Evolutionary conservation across 2,329 filamentous ascomycete species (phyloP), one percentile per base, ranked within the genome.

Genomic region (Beauveria sp.): DNA sequence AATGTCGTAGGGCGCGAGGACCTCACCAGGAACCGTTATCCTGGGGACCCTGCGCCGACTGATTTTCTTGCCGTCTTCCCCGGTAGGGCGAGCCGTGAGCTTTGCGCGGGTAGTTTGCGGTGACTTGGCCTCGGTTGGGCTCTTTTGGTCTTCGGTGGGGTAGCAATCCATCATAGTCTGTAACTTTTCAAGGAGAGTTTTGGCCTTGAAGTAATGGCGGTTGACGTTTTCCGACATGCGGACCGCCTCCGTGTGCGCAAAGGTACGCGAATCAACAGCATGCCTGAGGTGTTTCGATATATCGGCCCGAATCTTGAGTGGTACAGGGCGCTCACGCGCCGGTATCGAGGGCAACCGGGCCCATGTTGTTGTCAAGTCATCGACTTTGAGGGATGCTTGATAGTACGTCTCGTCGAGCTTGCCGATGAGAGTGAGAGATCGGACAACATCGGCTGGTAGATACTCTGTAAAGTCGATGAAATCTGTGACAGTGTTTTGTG

Each of bases 401-500:
- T 74, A 70, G 66, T 88, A 86, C 18, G 73, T 77, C 65, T 81
- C 71, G 70, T 88, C 86, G 58, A 89, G 84, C 65, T 87, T 81
- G 58, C 83, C 81, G 63, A 89, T 86, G 43, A 88, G 77, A 4
- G 83, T 86, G 50, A 89, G 75, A 26, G 86, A 88, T 62, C 86
- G 83, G 64, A 81, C 77, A 67, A 89, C 81, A 69, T 89, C 86
- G 56, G 85, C 83, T 12, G 86, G 85, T 1, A 89, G 80, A 72
- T 88, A 87, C 71, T 89, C 86, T 66, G 85, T 87, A 66, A 86
- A 86, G 70, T 88, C 86, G 70, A 88, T 81, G 69, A 87, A 88
- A 71, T 88, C 86, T 63, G 84, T 87, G 20, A 88, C 81, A n/a
- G 85, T 87, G 7, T 86, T 85, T 67, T 88, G 85, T 28, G 84